These are phyloP conservation scores for Cytospora mali DNA, from an alignment of 2,329 filamentous ascomycete genomes.

Conservation along the genomic window DNA sequence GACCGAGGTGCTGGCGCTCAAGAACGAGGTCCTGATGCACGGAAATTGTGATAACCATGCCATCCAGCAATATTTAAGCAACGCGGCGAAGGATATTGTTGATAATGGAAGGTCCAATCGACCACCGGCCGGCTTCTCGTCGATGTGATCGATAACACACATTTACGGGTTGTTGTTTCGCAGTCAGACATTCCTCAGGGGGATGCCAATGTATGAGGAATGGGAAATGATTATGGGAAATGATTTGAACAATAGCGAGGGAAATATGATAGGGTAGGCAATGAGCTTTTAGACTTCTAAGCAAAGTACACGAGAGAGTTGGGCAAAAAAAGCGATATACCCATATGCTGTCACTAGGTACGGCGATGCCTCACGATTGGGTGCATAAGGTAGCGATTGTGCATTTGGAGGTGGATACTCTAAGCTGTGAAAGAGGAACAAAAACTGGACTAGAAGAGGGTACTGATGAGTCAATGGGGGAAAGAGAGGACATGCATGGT, in stretches of 20 bases:
- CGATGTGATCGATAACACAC: not conserved
- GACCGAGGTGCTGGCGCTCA: constrained; percentile 37
- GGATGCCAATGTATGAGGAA: not conserved
- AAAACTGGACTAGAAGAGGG: not conserved
- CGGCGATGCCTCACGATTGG: not conserved
- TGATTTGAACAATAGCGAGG: not conserved
- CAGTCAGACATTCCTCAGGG: not conserved
- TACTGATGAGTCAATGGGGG: not conserved
- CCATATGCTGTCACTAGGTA: not conserved
- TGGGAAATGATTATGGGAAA: not conserved
- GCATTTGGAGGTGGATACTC: not conserved
- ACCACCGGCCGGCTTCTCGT: not conserved
- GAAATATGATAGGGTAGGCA: not conserved
- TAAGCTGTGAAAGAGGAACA: not conserved
- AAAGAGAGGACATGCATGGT: not conserved
- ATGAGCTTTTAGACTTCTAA: not conserved
- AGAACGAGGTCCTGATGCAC: constrained; percentile 36
- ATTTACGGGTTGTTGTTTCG: not conserved
- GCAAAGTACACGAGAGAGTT: not conserved
- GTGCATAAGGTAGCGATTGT: not conserved
- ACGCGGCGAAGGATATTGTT: constrained; percentile 30
- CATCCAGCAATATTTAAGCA: constrained; percentile 36
- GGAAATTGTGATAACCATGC: constrained; percentile 34
- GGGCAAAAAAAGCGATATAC: not conserved
- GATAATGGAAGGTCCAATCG: not conserved